These are phyloP conservation scores for Narthecium ossifragum DNA, from an alignment of 106 monocot species.

Conservation along the genomic window DNA sequence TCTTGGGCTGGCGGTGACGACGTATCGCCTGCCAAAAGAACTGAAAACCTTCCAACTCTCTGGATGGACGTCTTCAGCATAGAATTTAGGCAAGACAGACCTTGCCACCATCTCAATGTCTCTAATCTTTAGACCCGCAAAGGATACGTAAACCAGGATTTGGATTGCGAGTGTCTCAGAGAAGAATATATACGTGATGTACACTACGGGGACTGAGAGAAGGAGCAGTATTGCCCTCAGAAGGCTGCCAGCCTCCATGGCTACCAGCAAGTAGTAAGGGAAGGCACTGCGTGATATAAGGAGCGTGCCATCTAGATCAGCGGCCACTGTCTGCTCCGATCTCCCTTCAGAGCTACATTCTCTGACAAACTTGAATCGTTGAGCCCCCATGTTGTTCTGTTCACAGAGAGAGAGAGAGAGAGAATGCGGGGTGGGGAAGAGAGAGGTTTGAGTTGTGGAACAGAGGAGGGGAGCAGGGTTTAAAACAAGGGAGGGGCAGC, in stretches of 20 bases:
- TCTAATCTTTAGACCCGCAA: constrained; percentile 20
- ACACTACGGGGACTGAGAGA: constrained; percentile 14
- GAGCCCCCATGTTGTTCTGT: background rate
- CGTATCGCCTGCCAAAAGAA: constrained; percentile 19
- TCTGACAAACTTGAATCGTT: background rate
- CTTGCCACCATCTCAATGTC: constrained; percentile 33
- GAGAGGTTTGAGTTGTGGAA: background rate
- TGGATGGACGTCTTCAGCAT: constrained; percentile 32
- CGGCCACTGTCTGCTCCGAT: constrained; percentile 29
- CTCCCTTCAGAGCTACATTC: constrained; percentile 17
- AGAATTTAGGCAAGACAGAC: constrained; percentile 30
- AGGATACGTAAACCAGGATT: constrained; percentile 23
- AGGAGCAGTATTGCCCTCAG: constrained; percentile 22
- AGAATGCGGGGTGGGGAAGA: no score
- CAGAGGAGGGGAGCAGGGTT: background rate
- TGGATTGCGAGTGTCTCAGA: constrained; percentile 29
- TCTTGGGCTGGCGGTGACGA: constrained; percentile 29
- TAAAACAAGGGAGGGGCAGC: background rate
- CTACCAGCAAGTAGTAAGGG: constrained; percentile 45
- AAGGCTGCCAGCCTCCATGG: constrained; percentile 30
- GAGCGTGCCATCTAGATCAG: constrained; percentile 36
- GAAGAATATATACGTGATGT: constrained; percentile 13
- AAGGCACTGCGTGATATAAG: constrained; percentile 27
- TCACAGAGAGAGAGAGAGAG: background rate
- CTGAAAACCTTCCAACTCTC: constrained; percentile 25